A percentile compares a stretch with the other conserved stretches of the same genome.
Evolutionary conservation across 2,329 filamentous ascomycete genomes (phyloP).

Genomic region (Pestalotiopsis sp.): DNA sequence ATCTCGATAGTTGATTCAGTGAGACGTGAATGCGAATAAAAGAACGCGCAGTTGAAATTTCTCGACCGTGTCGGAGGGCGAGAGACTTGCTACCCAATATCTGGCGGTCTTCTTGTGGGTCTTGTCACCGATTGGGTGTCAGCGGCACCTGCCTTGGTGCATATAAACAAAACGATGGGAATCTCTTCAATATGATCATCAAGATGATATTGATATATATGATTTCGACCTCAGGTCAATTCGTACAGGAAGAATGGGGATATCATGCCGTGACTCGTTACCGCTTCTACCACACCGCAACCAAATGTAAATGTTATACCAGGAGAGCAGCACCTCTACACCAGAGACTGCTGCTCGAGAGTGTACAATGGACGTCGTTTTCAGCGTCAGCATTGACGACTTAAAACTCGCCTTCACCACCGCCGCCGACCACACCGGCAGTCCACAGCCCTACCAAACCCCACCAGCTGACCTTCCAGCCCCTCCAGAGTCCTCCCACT

Average conservation of each 20-base stretch:
- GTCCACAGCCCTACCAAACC: constrained; percentile 75
- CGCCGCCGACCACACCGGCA: constrained; percentile 63
- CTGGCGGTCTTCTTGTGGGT: too few relatives aligned
- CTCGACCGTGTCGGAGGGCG: too few relatives aligned
- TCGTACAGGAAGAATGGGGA: constrained; percentile 15
- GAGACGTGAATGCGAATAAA: too few relatives aligned
- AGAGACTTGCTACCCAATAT: too few relatives aligned
- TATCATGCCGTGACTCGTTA: constrained; percentile 15
- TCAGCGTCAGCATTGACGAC: background rate
- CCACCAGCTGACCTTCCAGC: constrained; percentile 80
- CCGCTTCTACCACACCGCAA: constrained; percentile 3
- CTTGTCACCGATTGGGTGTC: too few relatives aligned
- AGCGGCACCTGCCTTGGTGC: too few relatives aligned
- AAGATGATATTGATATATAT: constrained; percentile 1
- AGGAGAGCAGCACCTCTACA: background rate
- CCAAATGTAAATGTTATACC: constrained; percentile 6
- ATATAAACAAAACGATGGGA: too few relatives aligned
- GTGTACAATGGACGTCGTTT: background rate
- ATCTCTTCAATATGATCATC: background rate
- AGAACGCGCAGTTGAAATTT: too few relatives aligned
- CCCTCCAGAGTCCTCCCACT: constrained; percentile 68
- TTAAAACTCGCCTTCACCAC: constrained; percentile 63
- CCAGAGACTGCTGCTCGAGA: background rate
- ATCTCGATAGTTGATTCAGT: too few relatives aligned
- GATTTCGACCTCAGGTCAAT: background rate